A percentile compares a stretch with the other conserved stretches of the same genome.
Conservation (phyloP, 73 alveolate species). For the Stentor coeruleus region DNA sequence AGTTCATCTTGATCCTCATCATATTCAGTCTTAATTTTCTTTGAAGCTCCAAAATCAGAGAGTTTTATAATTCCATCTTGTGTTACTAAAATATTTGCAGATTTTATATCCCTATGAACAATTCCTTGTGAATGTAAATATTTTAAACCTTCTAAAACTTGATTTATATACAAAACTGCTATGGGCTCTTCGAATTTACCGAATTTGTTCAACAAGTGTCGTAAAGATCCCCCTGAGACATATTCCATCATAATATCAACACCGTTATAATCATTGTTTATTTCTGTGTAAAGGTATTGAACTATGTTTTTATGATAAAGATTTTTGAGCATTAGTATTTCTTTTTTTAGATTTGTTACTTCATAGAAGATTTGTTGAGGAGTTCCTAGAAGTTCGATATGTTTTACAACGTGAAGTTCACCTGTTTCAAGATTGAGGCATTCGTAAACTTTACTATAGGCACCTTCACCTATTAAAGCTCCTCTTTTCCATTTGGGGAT, state of each 20-base stretch:
- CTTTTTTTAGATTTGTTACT: too few relatives aligned
- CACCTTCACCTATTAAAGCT: too few relatives aligned
- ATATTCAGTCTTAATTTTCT: too few relatives aligned
- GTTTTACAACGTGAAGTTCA: too few relatives aligned
- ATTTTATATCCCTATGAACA: conserved; percentile 85
- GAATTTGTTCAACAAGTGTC: conserved; percentile 47
- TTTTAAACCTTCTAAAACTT: conserved; percentile 74
- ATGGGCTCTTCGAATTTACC: conserved; percentile 56
- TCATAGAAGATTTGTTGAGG: too few relatives aligned
- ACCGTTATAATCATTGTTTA: conserved; percentile 37
- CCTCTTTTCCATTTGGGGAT: too few relatives aligned
- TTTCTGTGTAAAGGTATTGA: conserved; percentile 43
- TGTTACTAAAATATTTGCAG: conserved; percentile 79
- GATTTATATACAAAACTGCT: conserved; percentile 47
- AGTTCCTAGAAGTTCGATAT: too few relatives aligned
- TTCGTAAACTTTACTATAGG: too few relatives aligned
- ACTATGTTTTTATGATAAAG: conserved; percentile 47
- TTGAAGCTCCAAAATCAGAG: conserved; percentile 56
- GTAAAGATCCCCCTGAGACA: conserved; percentile 59
- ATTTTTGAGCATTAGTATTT: conserved; percentile 38
- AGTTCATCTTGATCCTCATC: too few relatives aligned
- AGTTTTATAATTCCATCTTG: conserved; percentile 52
- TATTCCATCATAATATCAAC: conserved; percentile 51
- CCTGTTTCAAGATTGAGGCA: too few relatives aligned
- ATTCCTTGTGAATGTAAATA: conserved; percentile 78